Base-by-base conservation (phyloP, 2,329 filamentous ascomycete genomes). In the Trichoderma harzianum region DNA sequence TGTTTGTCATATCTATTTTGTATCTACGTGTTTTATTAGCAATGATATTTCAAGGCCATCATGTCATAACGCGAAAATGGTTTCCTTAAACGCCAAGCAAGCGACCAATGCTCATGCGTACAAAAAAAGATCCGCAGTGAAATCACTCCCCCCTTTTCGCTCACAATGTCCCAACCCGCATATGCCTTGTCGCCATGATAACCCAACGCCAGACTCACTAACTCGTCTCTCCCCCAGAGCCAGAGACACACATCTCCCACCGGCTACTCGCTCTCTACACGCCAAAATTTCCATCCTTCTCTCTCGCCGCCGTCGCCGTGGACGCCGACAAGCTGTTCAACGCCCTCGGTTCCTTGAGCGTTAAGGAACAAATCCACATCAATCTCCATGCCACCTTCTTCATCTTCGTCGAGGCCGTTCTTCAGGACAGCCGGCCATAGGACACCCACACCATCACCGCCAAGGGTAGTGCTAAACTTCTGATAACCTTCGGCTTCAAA, bases 401-500 rank as follows among this genome's bases (percentile, higher is more conserved):
- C 86, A 75, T 94, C 92, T 77, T 93, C 91, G 47, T 92, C 90
- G n/a, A 88, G 89, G 7, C 92, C 93, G 73, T 97, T 97, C 79
- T 93, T 93, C 30, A 98, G 84, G 0, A 98, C 92, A 0, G 96
- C 96, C 1, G 96, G 96, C 90, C 93, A 97, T 5, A 99, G 87
- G 2, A 99, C 94, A 47, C 96, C 96, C 1, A 99, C 93, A 14
- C 96, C 96, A 77, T 98, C 93, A 51, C 95, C 95, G 5, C 95
- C 96, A 0, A 99, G 88, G 0, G 93, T 98, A 0, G 94, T 96
- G 81, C 95, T 89, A 78, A 97, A 98, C 76, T 91, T 92, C 76
- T 90, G 87, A 79, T 96, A 99, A 1, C 93, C 93, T 77, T 94
- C 92, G 0, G 85, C 82, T 4, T 88, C 84, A 3, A 95, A 87